Base-by-base conservation (phyloP, 257 asterid species). In the Solanum stenotomum region DNA sequence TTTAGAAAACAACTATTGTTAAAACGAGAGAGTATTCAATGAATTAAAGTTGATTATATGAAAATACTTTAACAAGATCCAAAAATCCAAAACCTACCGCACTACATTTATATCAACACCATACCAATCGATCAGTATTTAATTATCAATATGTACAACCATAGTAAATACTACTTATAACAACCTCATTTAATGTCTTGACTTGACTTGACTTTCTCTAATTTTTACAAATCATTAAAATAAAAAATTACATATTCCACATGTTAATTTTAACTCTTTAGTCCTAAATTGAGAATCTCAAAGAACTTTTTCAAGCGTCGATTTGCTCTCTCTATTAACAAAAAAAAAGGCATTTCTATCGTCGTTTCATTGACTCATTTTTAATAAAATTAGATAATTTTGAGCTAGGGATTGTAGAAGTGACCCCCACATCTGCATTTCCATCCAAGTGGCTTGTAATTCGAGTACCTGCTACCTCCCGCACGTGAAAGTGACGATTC, bases 371-470 rank as follows among this genome's bases (percentile, higher is more conserved):
- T 3, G 7, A 23, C 29, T 61, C 15, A 23, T 61, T 4, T 35
- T 10, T 9, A 18, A 20, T 15, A 10, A 18, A 22, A 22, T 2
- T 38, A 37, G 56, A 40, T 16, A 78, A 15, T 44, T 79, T 14
- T 2, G 5, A 9, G 49, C 61, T 84, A 96, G 74, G 99, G 99
- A 83, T 95, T 96, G 93, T 92, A 97, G 72, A 96, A 90, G 85
- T 94, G 95, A 89, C 95, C 98, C 67, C 87, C 94, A 89, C 99
- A 97, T 88, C 98, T 94, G 94, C 99, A 97, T 87, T 96, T 96
- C 99, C 99, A 97, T 2, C 99, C 99, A 6, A 97, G 96, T 35
- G 99, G 99, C 98, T 97, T 97, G 95, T 97, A 97, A 94, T 97
- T 97, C 27, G 99, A 95, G 94, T 97, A 96, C 94, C 98, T 91